These are phyloP conservation scores for Coniochaeta ligniaria DNA, from an alignment of 2,329 filamentous ascomycete species.

Conservation along the genomic window DNA sequence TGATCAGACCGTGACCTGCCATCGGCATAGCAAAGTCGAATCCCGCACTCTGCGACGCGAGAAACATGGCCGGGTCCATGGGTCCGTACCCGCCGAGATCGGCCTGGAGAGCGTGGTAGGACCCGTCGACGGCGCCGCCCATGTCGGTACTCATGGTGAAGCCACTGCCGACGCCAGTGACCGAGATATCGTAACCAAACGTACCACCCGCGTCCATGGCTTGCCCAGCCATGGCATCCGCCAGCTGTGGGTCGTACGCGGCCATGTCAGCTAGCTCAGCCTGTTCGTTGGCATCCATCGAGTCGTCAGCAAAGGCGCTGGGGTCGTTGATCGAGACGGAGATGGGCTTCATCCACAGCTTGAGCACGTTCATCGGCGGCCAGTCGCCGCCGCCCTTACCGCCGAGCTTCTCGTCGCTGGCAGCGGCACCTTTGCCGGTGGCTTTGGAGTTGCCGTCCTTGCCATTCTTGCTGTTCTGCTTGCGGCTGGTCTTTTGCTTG, in stretches of 20 bases:
- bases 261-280: slow-evolving; percentile 14
- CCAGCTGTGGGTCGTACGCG: slow-evolving; percentile 7
- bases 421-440: slow-evolving; percentile 1
- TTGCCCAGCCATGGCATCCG: not conserved
- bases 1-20: not conserved
- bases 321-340: slow-evolving; percentile 33
- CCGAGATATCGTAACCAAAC: slow-evolving; percentile 8
- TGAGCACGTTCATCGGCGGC: slow-evolving; percentile 49
- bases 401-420: slow-evolving; percentile 40
- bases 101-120: slow-evolving; percentile 7
- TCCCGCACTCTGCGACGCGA: slow-evolving; percentile 1
- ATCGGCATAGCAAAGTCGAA: not conserved
- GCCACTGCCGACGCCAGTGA: slow-evolving; percentile 11
- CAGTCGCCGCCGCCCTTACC: slow-evolving; percentile 47
- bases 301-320: slow-evolving; percentile 24
- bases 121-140: slow-evolving; percentile 5
- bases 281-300: slow-evolving; percentile 17
- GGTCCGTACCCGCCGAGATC: slow-evolving; percentile 6
- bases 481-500: slow-evolving; percentile 51
- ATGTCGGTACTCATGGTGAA: slow-evolving; percentile 8
- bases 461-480: slow-evolving; percentile 16
- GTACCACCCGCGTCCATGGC: not conserved
- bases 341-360: slow-evolving; percentile 53
- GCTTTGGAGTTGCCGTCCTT: slow-evolving; percentile 16
- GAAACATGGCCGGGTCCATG: slow-evolving; percentile 7